phyloP scores from a whole-genome alignment of 1,284 basidiomycete genomes.

The Amylostereum areolatum region DNA sequence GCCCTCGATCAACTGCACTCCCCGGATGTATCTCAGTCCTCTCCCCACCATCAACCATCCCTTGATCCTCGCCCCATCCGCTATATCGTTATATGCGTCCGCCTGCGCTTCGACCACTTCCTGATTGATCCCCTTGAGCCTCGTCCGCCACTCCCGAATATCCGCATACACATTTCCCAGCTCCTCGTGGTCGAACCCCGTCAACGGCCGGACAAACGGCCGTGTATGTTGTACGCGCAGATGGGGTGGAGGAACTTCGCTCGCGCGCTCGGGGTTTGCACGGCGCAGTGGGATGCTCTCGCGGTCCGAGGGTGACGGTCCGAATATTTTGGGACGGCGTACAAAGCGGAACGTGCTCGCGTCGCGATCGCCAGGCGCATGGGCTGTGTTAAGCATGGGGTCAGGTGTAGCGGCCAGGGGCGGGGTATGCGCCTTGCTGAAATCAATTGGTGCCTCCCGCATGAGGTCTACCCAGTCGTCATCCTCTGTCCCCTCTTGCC shows the following conservation, averaged over 20 bases:
- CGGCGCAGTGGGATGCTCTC: slow-evolving; percentile 60
- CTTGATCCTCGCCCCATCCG: slow-evolving; percentile 58
- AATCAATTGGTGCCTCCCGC: slow-evolving; percentile 32
- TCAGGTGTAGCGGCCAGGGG: slow-evolving; percentile 10
- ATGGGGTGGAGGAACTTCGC: slow-evolving; percentile 53
- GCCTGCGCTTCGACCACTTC: slow-evolving; percentile 64
- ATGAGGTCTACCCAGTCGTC: slow-evolving; percentile 49
- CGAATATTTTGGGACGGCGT: slow-evolving; percentile 15
- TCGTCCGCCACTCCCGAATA: slow-evolving; percentile 63
- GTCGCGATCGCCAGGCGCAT: slow-evolving; percentile 14
- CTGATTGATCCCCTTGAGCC: slow-evolving; percentile 64
- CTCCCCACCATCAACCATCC: slow-evolving; percentile 76
- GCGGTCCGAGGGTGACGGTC: slow-evolving; percentile 31
- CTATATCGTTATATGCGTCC: slow-evolving; percentile 62
- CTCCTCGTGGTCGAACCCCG: slow-evolving; percentile 58
- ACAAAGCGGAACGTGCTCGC: slow-evolving; percentile 11
- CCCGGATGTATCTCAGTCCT: slow-evolving; percentile 58
- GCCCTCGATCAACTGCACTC: slow-evolving; percentile 65
- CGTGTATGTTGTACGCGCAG: slow-evolving; percentile 60
- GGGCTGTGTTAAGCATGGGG: slow-evolving; percentile 18
- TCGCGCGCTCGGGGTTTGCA: slow-evolving; percentile 6
- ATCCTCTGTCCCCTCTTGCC: slow-evolving; percentile 23
- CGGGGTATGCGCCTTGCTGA: slow-evolving; percentile 13
- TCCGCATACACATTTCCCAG: slow-evolving; percentile 60
- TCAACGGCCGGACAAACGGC: slow-evolving; percentile 66